These are phyloP conservation scores for Boletellus deceptivus DNA, from an alignment of 1,284 basidiomycete species.

Conservation along the genomic window DNA sequence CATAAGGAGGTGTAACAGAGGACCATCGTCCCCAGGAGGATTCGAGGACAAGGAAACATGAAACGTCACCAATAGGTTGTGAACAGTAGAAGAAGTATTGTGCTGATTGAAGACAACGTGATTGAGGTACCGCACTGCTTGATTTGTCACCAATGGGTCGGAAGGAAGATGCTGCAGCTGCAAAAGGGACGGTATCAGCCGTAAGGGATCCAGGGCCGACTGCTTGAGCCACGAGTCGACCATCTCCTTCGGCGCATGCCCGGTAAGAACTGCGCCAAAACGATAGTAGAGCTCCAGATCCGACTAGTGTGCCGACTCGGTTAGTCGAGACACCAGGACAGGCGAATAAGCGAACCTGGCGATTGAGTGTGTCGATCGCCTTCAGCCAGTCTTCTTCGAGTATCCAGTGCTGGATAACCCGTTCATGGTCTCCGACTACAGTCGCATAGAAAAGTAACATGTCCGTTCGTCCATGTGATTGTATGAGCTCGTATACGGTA, in stretches of 20 bases:
- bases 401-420: conserved; percentile 92
- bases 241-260: conserved; percentile 82
- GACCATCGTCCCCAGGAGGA: conserved; percentile 64
- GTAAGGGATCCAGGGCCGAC: conserved; percentile 73
- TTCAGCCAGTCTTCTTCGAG: conserved; percentile 90
- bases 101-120: conserved; percentile 79
- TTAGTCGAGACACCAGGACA: background rate
- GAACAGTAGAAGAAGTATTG: conserved; percentile 83
- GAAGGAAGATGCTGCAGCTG: conserved; percentile 72
- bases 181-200: conserved; percentile 87
- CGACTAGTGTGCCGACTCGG: conserved; percentile 43
- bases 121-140: conserved; percentile 87
- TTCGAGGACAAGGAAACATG: conserved; percentile 55
- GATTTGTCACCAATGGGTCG: conserved; percentile 72
- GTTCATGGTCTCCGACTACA: conserved; percentile 76
- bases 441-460: conserved; percentile 91
- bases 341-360: conserved; percentile 59
- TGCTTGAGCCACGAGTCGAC: conserved; percentile 92
- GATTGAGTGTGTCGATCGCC: conserved; percentile 84
- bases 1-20: conserved; percentile 85
- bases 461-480: conserved; percentile 89
- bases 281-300: conserved; percentile 91
- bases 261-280: conserved; percentile 86
- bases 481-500: conserved; percentile 90
- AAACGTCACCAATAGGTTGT: conserved; percentile 93